Conservation (phyloP, 2,329 filamentous ascomycete species). For the Thelonectria olida region DNA sequence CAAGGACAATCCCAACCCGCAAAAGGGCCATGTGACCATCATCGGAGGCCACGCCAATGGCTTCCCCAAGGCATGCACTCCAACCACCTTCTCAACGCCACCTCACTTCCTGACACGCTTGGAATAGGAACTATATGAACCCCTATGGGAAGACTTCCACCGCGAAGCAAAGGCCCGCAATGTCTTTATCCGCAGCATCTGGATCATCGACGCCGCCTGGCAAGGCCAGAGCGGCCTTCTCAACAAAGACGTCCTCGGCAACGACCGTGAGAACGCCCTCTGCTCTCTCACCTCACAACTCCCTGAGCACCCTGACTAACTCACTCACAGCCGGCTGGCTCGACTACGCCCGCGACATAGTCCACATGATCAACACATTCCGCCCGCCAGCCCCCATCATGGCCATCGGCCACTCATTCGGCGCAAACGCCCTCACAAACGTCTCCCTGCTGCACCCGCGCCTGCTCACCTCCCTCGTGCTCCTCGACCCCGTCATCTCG, state of each 20-base stretch:
- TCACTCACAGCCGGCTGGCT: slow-evolving; percentile 71
- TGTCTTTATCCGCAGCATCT: slow-evolving; percentile 81
- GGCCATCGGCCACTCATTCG: slow-evolving; percentile 90
- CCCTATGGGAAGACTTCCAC: slow-evolving; percentile 86
- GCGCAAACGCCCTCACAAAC: slow-evolving; percentile 76
- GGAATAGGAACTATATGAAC: slow-evolving; percentile 96
- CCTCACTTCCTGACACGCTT: not conserved
- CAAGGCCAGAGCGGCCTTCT: slow-evolving; percentile 82
- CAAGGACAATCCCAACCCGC: slow-evolving; percentile 71
- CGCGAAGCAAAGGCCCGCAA: slow-evolving; percentile 63
- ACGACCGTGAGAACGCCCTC: slow-evolving; percentile 73
- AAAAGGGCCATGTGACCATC: slow-evolving; percentile 83
- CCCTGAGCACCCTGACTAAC: no score
- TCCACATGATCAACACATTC: slow-evolving; percentile 87
- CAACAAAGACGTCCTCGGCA: slow-evolving; percentile 80
- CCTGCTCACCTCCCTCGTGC: slow-evolving; percentile 76
- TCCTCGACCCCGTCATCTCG: slow-evolving; percentile 86
- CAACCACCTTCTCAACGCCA: not conserved
- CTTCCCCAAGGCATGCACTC: slow-evolving; percentile 82
- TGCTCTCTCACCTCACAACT: slow-evolving; percentile 9
- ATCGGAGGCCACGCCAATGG: slow-evolving; percentile 91
- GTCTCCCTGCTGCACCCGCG: slow-evolving; percentile 82
- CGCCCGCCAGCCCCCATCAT: slow-evolving; percentile 82
- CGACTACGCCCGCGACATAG: slow-evolving; percentile 85
- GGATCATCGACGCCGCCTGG: slow-evolving; percentile 89